Percentiles rank a stretch among this genome's conserved stretches.
Evolutionary conservation across 345 rosid genomes (phyloP).

Genomic region (Populus alba): DNA sequence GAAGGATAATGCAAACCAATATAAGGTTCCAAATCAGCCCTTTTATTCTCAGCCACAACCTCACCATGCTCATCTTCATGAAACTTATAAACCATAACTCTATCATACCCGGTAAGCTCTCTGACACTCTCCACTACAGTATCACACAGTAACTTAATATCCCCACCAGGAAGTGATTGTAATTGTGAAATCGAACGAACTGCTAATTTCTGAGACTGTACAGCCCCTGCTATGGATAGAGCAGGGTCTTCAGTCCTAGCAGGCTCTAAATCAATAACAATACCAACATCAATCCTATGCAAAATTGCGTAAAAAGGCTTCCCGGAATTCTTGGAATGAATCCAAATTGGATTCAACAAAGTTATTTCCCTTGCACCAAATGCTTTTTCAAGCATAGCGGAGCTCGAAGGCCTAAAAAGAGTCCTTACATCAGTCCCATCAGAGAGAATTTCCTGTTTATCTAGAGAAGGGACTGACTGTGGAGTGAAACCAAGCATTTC

Average conservation of each 20-base stretch:
- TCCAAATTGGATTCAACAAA: constrained; percentile 83
- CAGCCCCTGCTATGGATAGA: constrained; percentile 93
- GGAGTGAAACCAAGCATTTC: constrained; percentile 86
- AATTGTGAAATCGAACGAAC: constrained; percentile 86
- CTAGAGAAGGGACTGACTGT: constrained; percentile 81
- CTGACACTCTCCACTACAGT: constrained; percentile 86
- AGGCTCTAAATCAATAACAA: constrained; percentile 95
- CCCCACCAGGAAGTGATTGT: constrained; percentile 95
- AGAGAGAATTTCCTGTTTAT: constrained; percentile 54
- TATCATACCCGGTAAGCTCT: constrained; percentile 86
- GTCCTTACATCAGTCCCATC: constrained; percentile 75
- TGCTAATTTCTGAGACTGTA: constrained; percentile 92
- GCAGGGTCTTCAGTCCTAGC: constrained; percentile 95
- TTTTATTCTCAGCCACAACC: constrained; percentile 86
- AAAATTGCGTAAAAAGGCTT: constrained; percentile 86
- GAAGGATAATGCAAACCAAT: constrained; percentile 95
- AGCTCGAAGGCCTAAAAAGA: constrained; percentile 58
- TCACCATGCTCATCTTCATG: constrained; percentile 99
- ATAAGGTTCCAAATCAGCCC: constrained; percentile 83
- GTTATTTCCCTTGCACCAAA: constrained; percentile 88
- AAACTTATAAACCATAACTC: constrained; percentile 97
- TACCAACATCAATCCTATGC: constrained; percentile 91
- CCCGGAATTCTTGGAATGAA: constrained; percentile 78
- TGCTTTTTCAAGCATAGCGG: constrained; percentile 67
- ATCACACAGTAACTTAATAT: constrained; percentile 78